phyloP scores from a whole-genome alignment of 2,329 filamentous ascomycete species.

The Fusarium sarcochroum region DNA sequence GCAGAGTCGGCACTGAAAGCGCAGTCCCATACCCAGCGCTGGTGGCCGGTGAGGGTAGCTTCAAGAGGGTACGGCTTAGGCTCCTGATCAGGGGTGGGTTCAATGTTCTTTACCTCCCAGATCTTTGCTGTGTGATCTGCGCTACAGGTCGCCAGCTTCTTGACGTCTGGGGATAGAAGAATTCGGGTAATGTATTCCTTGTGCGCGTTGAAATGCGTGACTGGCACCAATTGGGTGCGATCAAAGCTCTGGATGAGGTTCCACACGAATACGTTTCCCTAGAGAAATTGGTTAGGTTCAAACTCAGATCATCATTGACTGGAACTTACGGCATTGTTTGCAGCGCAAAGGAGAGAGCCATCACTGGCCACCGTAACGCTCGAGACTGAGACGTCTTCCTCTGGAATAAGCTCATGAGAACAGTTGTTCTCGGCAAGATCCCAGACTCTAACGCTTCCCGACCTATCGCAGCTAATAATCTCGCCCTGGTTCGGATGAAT shows the following conservation, averaged over 20 bases:
- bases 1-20: constrained; percentile 94
- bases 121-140: constrained; percentile 96
- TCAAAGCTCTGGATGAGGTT: constrained; percentile 88
- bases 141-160: constrained; percentile 93
- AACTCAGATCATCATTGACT: background rate
- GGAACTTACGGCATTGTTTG: constrained; percentile 84
- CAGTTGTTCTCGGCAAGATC: constrained; percentile 97
- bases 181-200: constrained; percentile 94
- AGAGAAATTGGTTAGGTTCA: constrained; percentile 9
- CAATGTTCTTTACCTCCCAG: constrained; percentile 88
- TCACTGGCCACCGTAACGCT: constrained; percentile 97
- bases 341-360: constrained; percentile 91
- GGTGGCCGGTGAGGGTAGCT: constrained; percentile 89
- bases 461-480: constrained; percentile 94
- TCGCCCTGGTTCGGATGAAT: constrained; percentile 99
- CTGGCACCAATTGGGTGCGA: constrained; percentile 84
- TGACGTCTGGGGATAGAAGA: constrained; percentile 91
- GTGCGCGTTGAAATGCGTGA: constrained; percentile 91
- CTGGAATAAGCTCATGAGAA: constrained; percentile 94
- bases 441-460: constrained; percentile 95
- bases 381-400: constrained; percentile 93
- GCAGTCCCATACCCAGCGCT: constrained; percentile 98
- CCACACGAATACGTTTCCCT: constrained; percentile 99
- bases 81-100: constrained; percentile 59
- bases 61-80: constrained; percentile 81